Evolutionary conservation across 2,329 filamentous ascomycete species (phyloP).

Genomic region (Xylaria sp.): DNA sequence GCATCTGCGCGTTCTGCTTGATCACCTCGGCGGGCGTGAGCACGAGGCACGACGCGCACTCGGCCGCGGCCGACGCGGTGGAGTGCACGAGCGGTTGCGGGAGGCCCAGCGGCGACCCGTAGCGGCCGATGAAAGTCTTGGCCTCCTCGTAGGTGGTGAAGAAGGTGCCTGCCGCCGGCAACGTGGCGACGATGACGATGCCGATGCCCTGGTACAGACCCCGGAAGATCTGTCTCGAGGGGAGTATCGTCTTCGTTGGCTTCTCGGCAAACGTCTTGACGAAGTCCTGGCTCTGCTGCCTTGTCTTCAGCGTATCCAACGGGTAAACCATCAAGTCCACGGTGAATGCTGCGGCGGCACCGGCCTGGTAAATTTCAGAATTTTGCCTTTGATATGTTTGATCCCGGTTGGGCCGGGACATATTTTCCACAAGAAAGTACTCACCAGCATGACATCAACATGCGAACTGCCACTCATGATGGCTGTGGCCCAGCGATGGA

Average conservation of each 20-base stretch:
- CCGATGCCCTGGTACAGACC: conserved; percentile 88
- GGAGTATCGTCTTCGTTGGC: conserved; percentile 53
- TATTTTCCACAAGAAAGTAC: conserved; percentile 1
- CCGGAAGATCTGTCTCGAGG: conserved; percentile 54
- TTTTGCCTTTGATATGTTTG: neutral
- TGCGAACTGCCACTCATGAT: conserved; percentile 34
- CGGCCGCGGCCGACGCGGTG: conserved; percentile 72
- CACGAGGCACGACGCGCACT: conserved; percentile 83
- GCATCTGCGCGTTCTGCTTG: conserved; percentile 92
- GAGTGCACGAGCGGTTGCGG: conserved; percentile 74
- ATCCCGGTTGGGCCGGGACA: neutral
- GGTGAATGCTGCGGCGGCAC: conserved; percentile 81
- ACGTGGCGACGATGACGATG: conserved; percentile 79
- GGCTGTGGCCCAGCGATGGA: conserved; percentile 6
- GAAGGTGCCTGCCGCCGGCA: conserved; percentile 83
- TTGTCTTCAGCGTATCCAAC: conserved; percentile 86
- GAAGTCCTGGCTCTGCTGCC: conserved; percentile 79
- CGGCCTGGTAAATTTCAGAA: conserved; percentile 59
- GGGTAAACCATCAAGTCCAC: conserved; percentile 87
- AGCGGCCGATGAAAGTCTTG: conserved; percentile 62
- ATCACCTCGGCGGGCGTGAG: conserved; percentile 88
- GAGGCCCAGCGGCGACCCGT: conserved; percentile 52
- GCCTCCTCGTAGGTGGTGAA: conserved; percentile 86
- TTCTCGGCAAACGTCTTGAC: conserved; percentile 64
- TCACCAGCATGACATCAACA: conserved; percentile 36